Percentiles rank a stretch among this genome's conserved stretches.
phyloP scores from a whole-genome alignment of 306 rosid genomes.

The Pueraria montana region DNA sequence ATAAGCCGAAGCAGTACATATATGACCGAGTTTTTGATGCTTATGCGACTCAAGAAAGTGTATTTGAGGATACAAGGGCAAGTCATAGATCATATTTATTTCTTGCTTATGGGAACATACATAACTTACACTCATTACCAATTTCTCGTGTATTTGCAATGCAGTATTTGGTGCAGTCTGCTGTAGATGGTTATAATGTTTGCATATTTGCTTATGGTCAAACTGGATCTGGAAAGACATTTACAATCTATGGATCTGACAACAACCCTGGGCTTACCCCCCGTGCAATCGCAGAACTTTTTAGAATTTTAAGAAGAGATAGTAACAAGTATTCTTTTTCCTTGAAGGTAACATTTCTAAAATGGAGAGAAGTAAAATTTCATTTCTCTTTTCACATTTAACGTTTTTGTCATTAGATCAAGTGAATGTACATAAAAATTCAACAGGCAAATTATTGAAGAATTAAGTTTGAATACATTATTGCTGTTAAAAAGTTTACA shows the following conservation, averaged over 20 bases:
- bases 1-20: slow-evolving; percentile 75
- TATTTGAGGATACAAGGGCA: slow-evolving; percentile 95
- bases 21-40: slow-evolving; percentile 88
- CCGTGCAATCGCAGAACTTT: slow-evolving; percentile 85
- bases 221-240: slow-evolving; percentile 98
- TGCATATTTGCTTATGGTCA: slow-evolving; percentile 99
- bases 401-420: neutral
- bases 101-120: neutral
- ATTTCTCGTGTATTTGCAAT: slow-evolving; percentile 34
- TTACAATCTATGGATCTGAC: slow-evolving; percentile 90
- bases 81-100: slow-evolving; percentile 38
- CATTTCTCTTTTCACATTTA: neutral
- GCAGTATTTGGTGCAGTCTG: slow-evolving; percentile 97
- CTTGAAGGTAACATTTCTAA: slow-evolving; percentile 69
- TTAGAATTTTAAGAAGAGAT: slow-evolving; percentile 80
- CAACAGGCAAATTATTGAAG: neutral
- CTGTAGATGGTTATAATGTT: slow-evolving; percentile 93
- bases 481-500: neutral
- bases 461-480: neutral
- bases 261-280: slow-evolving; percentile 88
- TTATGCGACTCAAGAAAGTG: slow-evolving; percentile 76
- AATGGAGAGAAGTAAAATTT: slow-evolving; percentile 8
- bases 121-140: slow-evolving; percentile 1
- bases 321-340: slow-evolving; percentile 87
- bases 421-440: neutral